Percentiles rank a stretch among this genome's conserved stretches.
phyloP scores from a whole-genome alignment of 2,329 filamentous ascomycete species.

The Pseudogymnoascus destructans region DNA sequence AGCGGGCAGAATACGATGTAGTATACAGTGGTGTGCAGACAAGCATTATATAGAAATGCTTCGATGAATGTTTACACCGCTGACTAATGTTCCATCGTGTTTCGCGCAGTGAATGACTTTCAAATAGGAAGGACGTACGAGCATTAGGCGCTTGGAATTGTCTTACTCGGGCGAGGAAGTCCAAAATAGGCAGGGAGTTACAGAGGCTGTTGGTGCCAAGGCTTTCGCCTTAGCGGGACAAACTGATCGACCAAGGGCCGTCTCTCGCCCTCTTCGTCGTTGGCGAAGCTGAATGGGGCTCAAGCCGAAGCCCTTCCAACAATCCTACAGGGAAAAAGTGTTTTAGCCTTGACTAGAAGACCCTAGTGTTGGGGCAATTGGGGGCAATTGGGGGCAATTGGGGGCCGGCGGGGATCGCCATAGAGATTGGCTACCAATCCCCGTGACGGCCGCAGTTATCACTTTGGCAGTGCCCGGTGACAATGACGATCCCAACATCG shows the following conservation, averaged over 20 bases:
- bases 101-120: not conserved
- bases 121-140: not conserved
- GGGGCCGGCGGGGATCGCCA: not conserved
- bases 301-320: not conserved
- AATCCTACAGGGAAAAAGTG: not conserved
- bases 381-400: not conserved
- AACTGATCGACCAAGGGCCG: not conserved
- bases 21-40: not conserved
- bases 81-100: not conserved
- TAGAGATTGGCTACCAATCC: not conserved
- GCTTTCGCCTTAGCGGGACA: not conserved
- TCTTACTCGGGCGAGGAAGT: not conserved
- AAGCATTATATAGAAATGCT: not conserved
- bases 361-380: not conserved
- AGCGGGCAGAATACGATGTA: not conserved
- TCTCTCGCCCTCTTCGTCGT: not conserved
- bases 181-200: not conserved
- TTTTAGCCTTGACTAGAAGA: not conserved
- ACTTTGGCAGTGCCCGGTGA: not conserved
- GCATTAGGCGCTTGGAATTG: not conserved
- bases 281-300: not conserved
- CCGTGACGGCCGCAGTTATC: not conserved
- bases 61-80: not conserved
- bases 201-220: not conserved
- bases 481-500: not conserved